Evolutionary conservation across 2,329 filamentous ascomycete genomes (phyloP).

Genomic region (Helotiales sp.): DNA sequence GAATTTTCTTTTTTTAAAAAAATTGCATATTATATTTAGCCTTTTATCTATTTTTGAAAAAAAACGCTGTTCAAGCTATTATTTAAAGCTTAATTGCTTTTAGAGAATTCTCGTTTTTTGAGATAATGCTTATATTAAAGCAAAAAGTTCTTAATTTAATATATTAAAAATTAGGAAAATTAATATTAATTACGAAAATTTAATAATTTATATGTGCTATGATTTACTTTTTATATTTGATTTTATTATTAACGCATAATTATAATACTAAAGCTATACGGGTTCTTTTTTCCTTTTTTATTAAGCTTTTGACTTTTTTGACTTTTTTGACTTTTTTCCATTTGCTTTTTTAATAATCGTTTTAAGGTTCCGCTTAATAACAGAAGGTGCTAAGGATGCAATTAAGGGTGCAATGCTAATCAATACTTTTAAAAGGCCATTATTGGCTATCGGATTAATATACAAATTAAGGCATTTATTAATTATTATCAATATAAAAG

Average conservation of each 20-base stretch:
- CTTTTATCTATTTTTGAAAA: not conserved
- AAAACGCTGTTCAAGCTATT: not conserved
- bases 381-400: not conserved
- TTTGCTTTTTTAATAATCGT: not conserved
- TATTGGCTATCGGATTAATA: not conserved
- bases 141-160: not conserved
- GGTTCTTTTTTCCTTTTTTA: not conserved
- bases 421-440: not conserved
- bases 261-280: not conserved
- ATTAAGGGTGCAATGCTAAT: not conserved
- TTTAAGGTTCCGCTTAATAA: not conserved
- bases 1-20: not conserved
- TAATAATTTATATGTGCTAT: not conserved
- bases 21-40: not conserved
- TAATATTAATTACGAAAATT: not conserved
- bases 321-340: not conserved
- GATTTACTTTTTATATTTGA: not conserved
- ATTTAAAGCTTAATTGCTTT: not conserved
- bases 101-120: not conserved
- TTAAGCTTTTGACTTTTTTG: slow-evolving; percentile 1
- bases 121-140: not conserved
- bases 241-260: not conserved
- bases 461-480: not conserved
- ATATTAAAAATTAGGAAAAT: not conserved
- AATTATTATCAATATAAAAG: slow-evolving; percentile 1